phyloP scores from a whole-genome alignment of 306 rosid genomes.

The Erythrophleum fordii region DNA sequence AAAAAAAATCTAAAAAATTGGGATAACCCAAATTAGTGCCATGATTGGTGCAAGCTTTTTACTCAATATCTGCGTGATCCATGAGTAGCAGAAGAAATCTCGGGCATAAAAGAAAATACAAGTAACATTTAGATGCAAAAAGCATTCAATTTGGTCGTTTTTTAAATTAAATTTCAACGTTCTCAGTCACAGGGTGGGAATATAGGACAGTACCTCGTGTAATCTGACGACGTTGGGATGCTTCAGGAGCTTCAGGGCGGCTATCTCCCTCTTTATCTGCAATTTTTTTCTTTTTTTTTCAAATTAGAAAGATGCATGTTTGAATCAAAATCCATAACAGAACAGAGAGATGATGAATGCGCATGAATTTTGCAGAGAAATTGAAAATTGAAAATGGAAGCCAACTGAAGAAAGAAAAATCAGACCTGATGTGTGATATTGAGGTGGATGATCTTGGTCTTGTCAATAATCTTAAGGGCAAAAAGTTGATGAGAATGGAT shows the following conservation, averaged over 20 bases:
- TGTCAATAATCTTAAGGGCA: constrained; percentile 81
- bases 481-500: constrained; percentile 51
- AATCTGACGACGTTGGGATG: constrained; percentile 86
- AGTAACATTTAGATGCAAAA: not conserved
- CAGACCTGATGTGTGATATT: constrained; percentile 75
- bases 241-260: constrained; percentile 73
- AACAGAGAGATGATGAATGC: not conserved
- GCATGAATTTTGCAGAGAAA: not conserved
- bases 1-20: not conserved
- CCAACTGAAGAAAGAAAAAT: not conserved
- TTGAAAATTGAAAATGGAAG: not conserved
- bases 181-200: not conserved
- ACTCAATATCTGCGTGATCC: not conserved
- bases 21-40: not conserved
- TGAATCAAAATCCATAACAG: not conserved
- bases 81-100: not conserved
- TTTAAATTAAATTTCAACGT: not conserved
- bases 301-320: not conserved
- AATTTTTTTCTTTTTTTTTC: not conserved
- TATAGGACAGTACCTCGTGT: constrained; percentile 63
- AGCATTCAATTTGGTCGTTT: not conserved
- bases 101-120: not conserved
- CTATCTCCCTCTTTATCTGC: constrained; percentile 93
- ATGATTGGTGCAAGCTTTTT: not conserved
- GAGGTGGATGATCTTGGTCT: constrained; percentile 60